Conservation (phyloP, 768 basidiomycete species). For the Inosperma sp. region DNA sequence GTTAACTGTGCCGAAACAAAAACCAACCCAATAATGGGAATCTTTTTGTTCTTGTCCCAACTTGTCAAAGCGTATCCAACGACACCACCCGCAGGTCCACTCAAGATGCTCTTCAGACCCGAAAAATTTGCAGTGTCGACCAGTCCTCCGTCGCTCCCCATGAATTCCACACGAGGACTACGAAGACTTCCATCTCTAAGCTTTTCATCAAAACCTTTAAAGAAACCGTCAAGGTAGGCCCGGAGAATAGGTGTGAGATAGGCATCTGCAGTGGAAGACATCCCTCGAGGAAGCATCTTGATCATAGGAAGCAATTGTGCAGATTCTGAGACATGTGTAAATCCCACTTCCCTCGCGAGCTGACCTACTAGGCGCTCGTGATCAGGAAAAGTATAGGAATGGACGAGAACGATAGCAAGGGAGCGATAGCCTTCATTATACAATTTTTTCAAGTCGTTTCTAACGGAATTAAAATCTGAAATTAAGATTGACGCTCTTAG, state of each 20-base stretch:
- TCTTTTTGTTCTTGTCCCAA: constrained; percentile 69
- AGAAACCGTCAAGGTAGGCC: constrained; percentile 88
- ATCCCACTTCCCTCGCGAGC: constrained; percentile 78
- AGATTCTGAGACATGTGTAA: constrained; percentile 84
- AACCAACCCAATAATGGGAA: constrained; percentile 80
- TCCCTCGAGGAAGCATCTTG: constrained; percentile 90
- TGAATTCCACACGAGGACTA: constrained; percentile 84
- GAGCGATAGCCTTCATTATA: constrained; percentile 83
- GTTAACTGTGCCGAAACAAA: not conserved
- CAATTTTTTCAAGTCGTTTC: constrained; percentile 59
- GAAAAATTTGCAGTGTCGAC: constrained; percentile 81
- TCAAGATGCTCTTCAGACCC: constrained; percentile 88
- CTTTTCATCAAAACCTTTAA: constrained; percentile 77
- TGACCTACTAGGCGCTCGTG: constrained; percentile 74
- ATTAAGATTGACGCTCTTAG: not conserved
- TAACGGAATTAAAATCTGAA: constrained; percentile 50
- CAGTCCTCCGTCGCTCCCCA: constrained; percentile 90
- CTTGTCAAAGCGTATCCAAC: constrained; percentile 93
- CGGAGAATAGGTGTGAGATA: constrained; percentile 88
- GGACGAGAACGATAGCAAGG: constrained; percentile 83
- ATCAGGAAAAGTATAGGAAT: constrained; percentile 88
- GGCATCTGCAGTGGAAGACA: constrained; percentile 90
- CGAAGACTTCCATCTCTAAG: constrained; percentile 54
- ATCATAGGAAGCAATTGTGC: constrained; percentile 90
- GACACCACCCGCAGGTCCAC: constrained; percentile 92